Base-by-base conservation (phyloP, 768 basidiomycete genomes). In the Lactarius hengduanensis region DNA sequence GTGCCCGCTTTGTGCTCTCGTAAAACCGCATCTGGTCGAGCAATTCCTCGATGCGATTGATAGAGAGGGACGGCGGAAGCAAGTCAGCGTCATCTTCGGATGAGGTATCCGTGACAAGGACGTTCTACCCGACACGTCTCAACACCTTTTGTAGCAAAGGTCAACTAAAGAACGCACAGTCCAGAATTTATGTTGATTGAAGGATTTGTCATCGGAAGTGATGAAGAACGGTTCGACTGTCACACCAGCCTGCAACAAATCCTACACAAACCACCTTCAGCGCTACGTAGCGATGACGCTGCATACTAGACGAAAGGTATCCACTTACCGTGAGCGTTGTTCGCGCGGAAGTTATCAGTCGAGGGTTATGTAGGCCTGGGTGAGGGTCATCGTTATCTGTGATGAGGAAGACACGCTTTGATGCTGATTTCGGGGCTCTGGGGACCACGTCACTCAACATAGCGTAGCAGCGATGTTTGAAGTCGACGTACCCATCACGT, bases 351-450 rank as follows among this genome's bases (percentile, higher is more conserved):
- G 82, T 89, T 7, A 84, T 75, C 11, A 92, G 76, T 61, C 89
- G 87, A 54, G 81, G 80, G 71, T 77, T 84, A n/a, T 79, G 81
- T 5, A 80, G 74, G 13, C 83, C 82, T 6, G 83, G 77, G 64
- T 82, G 85, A 2, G 94, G 94, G 70, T 91, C 77, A 71, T 95
- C 94, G 70, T 91, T 87, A 73, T 98, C 90, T 0, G 97, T 98
- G 53, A 99, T 91, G 45, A 96, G 79, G 74, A 98, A 98, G 1
- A 98, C 84, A 6, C 95, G 88, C 74, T 96, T 96, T n/a, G 90
- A 87, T 2, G 94, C 92, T 0, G 88, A 92, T 73, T 95, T 94
- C 26, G 89, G 87, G 9, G 92, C 90, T 13, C 92, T 94, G 30
- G 32, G 57, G 57, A 18, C 28, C 11, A 13, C 13, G 11, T 41